A percentile compares a stretch with the other conserved stretches of the same genome.
These are phyloP conservation scores for Marvania coccoides DNA, from an alignment of 139 green algal genomes.

Conservation along the genomic window DNA sequence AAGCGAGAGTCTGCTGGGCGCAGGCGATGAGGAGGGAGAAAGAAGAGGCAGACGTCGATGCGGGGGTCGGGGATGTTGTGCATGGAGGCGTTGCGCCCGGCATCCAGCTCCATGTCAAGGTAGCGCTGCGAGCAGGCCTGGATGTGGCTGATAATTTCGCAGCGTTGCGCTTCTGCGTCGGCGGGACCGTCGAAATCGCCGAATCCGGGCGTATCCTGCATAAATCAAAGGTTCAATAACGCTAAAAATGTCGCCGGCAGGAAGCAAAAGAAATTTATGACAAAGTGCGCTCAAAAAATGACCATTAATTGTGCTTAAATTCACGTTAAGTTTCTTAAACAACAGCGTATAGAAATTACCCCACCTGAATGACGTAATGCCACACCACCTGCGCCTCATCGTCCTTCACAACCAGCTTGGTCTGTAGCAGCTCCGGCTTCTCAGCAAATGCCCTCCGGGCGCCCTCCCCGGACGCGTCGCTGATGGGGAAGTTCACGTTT, in stretches of 20 bases:
- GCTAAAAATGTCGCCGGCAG: too few species aligned
- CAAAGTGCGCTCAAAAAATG: too few species aligned
- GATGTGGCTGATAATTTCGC: neutral
- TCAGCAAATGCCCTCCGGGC: constrained; percentile 11
- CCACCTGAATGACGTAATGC: neutral
- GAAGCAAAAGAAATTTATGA: too few species aligned
- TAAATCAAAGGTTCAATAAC: too few species aligned
- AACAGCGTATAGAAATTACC: too few species aligned
- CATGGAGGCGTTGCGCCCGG: neutral
- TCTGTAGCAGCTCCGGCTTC: constrained; percentile 18
- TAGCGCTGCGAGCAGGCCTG: neutral
- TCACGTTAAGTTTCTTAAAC: too few species aligned
- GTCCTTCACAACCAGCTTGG: constrained; percentile 21
- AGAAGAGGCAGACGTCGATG: constrained; percentile 44
- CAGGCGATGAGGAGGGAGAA: constrained; percentile 42
- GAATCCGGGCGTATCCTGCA: neutral
- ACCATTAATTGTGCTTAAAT: too few species aligned
- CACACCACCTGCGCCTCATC: neutral
- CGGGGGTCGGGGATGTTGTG: constrained; percentile 15
- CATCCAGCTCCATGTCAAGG: constrained; percentile 9
- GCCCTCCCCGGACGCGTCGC: constrained; percentile 13
- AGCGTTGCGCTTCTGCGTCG: neutral
- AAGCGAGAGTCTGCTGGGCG: constrained; percentile 15
- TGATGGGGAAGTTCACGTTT: constrained; percentile 30
- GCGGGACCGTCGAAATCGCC: neutral